A percentile compares a stretch with the other conserved stretches of the same genome.
These are phyloP conservation scores for Alternaria ethzedia DNA, from an alignment of 2,329 filamentous ascomycete genomes.

Conservation along the genomic window DNA sequence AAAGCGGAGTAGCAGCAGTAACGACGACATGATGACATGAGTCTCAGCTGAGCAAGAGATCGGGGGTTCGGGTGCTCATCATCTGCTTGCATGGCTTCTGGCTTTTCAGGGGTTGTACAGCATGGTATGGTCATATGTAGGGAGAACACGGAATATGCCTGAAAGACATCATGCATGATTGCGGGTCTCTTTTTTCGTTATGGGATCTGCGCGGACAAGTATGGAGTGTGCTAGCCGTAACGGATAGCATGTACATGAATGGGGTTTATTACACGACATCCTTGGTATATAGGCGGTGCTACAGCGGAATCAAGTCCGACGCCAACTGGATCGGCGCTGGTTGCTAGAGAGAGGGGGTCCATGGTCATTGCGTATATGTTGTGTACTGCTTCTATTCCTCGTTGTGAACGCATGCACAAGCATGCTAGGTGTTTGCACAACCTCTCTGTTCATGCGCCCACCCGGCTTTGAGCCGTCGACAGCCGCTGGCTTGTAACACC, in stretches of 20 bases:
- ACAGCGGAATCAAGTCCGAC: constrained; percentile 1
- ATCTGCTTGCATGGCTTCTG: background rate
- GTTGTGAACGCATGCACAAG: constrained; percentile 6
- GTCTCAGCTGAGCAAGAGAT: constrained; percentile 21
- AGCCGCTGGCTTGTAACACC: constrained; percentile 4
- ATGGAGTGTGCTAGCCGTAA: constrained; percentile 31
- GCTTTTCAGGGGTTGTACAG: background rate
- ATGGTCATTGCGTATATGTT: constrained; percentile 3
- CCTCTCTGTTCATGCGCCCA: background rate
- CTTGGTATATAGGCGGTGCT: background rate
- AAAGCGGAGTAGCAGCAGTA: background rate
- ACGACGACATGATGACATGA: constrained; percentile 22
- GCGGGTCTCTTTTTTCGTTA: background rate
- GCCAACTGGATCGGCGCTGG: background rate
- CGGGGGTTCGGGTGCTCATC: background rate
- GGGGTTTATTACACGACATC: constrained; percentile 19
- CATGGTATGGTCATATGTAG: background rate
- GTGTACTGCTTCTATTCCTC: constrained; percentile 10
- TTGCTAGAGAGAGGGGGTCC: background rate
- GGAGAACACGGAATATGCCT: background rate
- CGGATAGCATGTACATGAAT: constrained; percentile 17
- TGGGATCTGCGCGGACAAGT: constrained; percentile 3
- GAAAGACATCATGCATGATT: background rate
- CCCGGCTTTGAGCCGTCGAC: constrained; percentile 14
- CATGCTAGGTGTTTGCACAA: background rate